Evolutionary conservation across 371 early-diverging fungal species (phyloP).

Genomic region (Saksenaea oblongispora): DNA sequence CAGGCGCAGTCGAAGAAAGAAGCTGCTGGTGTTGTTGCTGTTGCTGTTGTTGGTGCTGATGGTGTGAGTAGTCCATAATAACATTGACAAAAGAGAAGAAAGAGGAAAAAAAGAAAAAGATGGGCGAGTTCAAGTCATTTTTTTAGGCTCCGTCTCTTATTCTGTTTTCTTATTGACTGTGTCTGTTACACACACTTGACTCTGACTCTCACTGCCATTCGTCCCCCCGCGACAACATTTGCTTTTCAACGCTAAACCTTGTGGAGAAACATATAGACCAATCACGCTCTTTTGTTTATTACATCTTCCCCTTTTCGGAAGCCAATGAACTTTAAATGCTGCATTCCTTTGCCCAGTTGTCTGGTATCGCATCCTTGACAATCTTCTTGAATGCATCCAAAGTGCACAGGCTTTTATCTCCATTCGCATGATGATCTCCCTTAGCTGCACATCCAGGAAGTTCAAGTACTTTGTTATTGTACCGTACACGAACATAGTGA

Average conservation of each 20-base stretch:
- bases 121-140: not conserved
- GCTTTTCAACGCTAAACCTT: not conserved
- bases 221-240: not conserved
- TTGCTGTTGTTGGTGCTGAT: slow-evolving; percentile 8
- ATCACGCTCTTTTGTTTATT: slow-evolving; percentile 4
- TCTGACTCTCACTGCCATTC: not conserved
- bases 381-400: slow-evolving; percentile 69
- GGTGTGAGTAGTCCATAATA: slow-evolving; percentile 16
- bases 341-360: slow-evolving; percentile 57
- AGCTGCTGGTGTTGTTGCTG: slow-evolving; percentile 9
- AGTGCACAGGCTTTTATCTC: slow-evolving; percentile 68
- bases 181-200: slow-evolving; percentile 7
- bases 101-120: not conserved
- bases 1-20: slow-evolving; percentile 1
- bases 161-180: slow-evolving; percentile 11
- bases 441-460: slow-evolving; percentile 63
- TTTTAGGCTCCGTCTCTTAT: not conserved
- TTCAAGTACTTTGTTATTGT: slow-evolving; percentile 62
- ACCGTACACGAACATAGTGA: slow-evolving; percentile 74
- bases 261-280: not conserved
- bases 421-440: slow-evolving; percentile 58
- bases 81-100: slow-evolving; percentile 6
- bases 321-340: slow-evolving; percentile 11
- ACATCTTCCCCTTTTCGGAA: slow-evolving; percentile 9
- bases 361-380: slow-evolving; percentile 58